phyloP scores from a whole-genome alignment of 2,329 filamentous ascomycete genomes.

The Paraphoma chrysanthemicola region DNA sequence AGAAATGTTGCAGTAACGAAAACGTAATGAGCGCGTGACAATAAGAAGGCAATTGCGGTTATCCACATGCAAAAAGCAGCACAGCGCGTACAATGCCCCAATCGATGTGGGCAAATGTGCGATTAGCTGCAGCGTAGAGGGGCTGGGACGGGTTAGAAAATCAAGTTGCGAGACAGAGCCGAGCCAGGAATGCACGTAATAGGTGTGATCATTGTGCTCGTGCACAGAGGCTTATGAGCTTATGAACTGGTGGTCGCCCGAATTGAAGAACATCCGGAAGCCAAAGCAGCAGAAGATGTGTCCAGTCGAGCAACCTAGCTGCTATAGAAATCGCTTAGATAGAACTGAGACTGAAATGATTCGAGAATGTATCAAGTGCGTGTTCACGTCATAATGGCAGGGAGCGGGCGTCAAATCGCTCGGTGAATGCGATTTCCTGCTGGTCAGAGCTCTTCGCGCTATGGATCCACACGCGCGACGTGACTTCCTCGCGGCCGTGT shows the following conservation, averaged over 20 bases:
- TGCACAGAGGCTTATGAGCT: slow-evolving; percentile 34
- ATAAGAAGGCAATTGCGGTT: slow-evolving; percentile 6
- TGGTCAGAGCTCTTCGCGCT: slow-evolving; percentile 33
- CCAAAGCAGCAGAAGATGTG: neutral
- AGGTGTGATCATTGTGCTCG: slow-evolving; percentile 34
- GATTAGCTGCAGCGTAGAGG: slow-evolving; percentile 38
- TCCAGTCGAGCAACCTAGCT: neutral
- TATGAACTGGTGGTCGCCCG: slow-evolving; percentile 11
- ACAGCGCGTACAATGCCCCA: slow-evolving; percentile 32
- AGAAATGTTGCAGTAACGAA: neutral
- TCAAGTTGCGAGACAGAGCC: slow-evolving; percentile 32
- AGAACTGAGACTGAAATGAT: neutral
- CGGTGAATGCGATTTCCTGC: slow-evolving; percentile 22
- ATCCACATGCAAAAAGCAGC: slow-evolving; percentile 14
- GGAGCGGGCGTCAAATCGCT: slow-evolving; percentile 10
- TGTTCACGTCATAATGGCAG: slow-evolving; percentile 4
- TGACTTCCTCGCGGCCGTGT: slow-evolving; percentile 27
- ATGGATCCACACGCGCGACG: slow-evolving; percentile 24
- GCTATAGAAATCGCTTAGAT: neutral
- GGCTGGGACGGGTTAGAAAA: slow-evolving; percentile 43
- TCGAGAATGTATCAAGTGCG: neutral
- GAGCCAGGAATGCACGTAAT: slow-evolving; percentile 38
- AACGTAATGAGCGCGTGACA: neutral
- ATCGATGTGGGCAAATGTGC: slow-evolving; percentile 28
- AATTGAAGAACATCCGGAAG: slow-evolving; percentile 9